Conservation (phyloP, 768 basidiomycete genomes). For the Leccinellum albellum region DNA sequence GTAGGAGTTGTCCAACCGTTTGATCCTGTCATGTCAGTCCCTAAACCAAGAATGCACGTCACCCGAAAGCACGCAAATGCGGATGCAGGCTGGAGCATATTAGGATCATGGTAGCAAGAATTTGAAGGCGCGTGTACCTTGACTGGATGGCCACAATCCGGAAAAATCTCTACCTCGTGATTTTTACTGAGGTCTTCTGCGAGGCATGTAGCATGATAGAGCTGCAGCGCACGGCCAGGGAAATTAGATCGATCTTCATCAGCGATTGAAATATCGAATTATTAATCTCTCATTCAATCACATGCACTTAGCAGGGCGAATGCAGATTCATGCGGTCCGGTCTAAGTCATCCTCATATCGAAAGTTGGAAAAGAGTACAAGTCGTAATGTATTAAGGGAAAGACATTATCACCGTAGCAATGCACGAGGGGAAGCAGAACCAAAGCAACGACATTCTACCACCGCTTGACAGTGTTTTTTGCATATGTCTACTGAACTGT, state of each 20-base stretch:
- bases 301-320: neutral
- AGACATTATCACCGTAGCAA: slow-evolving; percentile 17
- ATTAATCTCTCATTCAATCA: neutral
- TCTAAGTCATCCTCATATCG: slow-evolving; percentile 2
- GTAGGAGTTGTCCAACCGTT: too few relatives aligned
- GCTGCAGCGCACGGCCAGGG: neutral
- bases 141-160: too few relatives aligned
- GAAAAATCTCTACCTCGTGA: too few relatives aligned
- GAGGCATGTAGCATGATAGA: too few relatives aligned
- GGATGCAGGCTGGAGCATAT: too few relatives aligned
- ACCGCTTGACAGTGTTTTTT: slow-evolving; percentile 19
- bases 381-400: slow-evolving; percentile 18
- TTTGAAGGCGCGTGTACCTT: too few relatives aligned
- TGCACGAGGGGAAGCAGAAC: slow-evolving; percentile 4
- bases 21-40: neutral
- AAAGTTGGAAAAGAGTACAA: slow-evolving; percentile 13
- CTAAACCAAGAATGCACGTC: neutral
- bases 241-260: neutral
- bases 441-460: slow-evolving; percentile 27
- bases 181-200: too few relatives aligned
- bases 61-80: too few relatives aligned
- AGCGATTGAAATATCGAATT: neutral
- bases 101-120: too few relatives aligned
- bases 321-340: neutral
- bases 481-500: slow-evolving; percentile 17